Conservation (phyloP, 2,329 filamentous ascomycete genomes). For the Paracorniculantispora psalliotae region DNA sequence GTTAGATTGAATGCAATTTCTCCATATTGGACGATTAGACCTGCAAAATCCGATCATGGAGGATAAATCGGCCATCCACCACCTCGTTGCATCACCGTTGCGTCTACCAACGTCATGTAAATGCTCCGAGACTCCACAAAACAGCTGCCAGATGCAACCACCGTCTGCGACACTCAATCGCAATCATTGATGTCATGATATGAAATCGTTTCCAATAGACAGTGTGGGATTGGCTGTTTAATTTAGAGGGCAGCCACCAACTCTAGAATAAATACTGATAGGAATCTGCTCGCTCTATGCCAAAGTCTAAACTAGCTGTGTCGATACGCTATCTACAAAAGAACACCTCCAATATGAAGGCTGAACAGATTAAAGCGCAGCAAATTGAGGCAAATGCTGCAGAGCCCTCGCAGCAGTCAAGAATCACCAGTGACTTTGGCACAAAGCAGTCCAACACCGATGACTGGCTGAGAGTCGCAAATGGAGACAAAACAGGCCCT, state of each 20-base stretch:
- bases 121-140: neutral
- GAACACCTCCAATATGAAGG: neutral
- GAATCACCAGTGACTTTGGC: slow-evolving; percentile 73
- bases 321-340: neutral
- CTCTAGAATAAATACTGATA: neutral
- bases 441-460: slow-evolving; percentile 69
- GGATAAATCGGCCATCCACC: neutral
- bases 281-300: neutral
- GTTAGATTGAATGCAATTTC: too few species aligned
- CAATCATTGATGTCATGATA: slow-evolving; percentile 11
- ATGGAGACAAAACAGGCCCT: slow-evolving; percentile 60
- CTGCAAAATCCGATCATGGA: too few species aligned
- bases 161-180: neutral
- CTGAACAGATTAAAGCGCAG: neutral
- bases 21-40: too few species aligned
- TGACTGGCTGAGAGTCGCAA: slow-evolving; percentile 66
- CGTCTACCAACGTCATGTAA: slow-evolving; percentile 5
- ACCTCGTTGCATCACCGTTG: neutral
- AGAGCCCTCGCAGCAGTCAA: slow-evolving; percentile 51
- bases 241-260: neutral
- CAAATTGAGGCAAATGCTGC: slow-evolving; percentile 57
- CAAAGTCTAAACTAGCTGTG: neutral
- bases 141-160: neutral
- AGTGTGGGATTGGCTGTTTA: neutral
- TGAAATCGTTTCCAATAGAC: neutral